Evolutionary conservation across 805 yeast genomes (phyloP).

Genomic region (Candida arabinofermentans): DNA sequence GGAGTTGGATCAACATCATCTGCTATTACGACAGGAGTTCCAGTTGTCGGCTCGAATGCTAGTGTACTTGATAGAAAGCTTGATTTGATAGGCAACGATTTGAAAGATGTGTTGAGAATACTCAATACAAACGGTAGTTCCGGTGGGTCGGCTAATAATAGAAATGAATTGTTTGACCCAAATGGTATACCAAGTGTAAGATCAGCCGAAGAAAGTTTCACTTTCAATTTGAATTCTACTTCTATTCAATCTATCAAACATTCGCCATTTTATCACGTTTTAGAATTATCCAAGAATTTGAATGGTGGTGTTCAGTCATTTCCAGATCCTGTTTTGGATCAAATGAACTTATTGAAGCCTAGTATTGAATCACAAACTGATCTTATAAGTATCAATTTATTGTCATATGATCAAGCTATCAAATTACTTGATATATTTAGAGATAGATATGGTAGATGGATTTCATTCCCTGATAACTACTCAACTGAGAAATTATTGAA

Average conservation of each 20-base stretch:
- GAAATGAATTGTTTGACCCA: no score
- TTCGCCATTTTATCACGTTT: conserved; percentile 43
- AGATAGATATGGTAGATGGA: conserved; percentile 73
- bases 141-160: no score
- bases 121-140: no score
- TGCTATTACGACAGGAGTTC: neutral
- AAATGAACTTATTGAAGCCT: conserved; percentile 7
- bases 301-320: no score
- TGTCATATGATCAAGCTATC: conserved; percentile 45
- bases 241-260: conserved; percentile 30
- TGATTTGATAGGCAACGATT: conserved; percentile 10
- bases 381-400: conserved; percentile 45
- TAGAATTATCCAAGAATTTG: conserved; percentile 28
- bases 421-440: conserved; percentile 54
- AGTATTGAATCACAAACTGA: conserved; percentile 32
- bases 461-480: conserved; percentile 56
- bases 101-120: conserved; percentile 10
- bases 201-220: neutral
- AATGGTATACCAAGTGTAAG: neutral
- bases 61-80: neutral
- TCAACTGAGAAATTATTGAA: conserved; percentile 46
- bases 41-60: no score
- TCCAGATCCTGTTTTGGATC: conserved; percentile 14
- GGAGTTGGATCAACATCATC: neutral
- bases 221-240: conserved; percentile 10